Evolutionary conservation across 1,284 basidiomycete genomes (phyloP).

Genomic region (Psilocybe mexicana): DNA sequence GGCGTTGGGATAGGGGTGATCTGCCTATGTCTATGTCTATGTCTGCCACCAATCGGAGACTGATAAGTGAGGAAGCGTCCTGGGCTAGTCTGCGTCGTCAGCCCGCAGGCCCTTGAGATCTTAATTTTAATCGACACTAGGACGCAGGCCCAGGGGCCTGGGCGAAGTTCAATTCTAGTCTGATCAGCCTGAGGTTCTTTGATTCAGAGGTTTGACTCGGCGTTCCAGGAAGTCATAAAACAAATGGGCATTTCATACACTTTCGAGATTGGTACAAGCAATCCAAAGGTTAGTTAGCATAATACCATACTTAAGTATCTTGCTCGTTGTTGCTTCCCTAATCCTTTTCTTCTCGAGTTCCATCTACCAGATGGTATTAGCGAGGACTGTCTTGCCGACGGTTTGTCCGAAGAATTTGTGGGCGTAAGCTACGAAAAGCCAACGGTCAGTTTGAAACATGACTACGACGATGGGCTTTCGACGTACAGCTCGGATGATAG

Average conservation of each 20-base stretch:
- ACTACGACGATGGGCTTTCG: not conserved
- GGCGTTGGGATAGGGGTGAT: constrained; percentile 5
- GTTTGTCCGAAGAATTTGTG: constrained; percentile 41
- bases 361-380: constrained; percentile 36
- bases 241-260: too few relatives aligned
- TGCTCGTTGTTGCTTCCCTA: too few relatives aligned
- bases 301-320: too few relatives aligned
- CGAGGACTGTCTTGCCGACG: constrained; percentile 35
- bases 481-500: constrained; percentile 49
- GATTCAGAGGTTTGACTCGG: too few relatives aligned
- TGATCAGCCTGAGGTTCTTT: too few relatives aligned
- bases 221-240: too few relatives aligned
- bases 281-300: too few relatives aligned
- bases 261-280: too few relatives aligned
- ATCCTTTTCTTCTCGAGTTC: too few relatives aligned
- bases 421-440: constrained; percentile 30
- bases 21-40: not conserved
- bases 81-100: constrained; percentile 4
- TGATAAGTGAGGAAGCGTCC: not conserved
- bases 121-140: too few relatives aligned
- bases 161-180: too few relatives aligned
- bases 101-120: not conserved
- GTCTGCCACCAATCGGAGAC: not conserved
- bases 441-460: not conserved
- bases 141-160: too few relatives aligned